phyloP scores from a whole-genome alignment of 1,284 basidiomycete species.

The Heterobasidion annosum region DNA sequence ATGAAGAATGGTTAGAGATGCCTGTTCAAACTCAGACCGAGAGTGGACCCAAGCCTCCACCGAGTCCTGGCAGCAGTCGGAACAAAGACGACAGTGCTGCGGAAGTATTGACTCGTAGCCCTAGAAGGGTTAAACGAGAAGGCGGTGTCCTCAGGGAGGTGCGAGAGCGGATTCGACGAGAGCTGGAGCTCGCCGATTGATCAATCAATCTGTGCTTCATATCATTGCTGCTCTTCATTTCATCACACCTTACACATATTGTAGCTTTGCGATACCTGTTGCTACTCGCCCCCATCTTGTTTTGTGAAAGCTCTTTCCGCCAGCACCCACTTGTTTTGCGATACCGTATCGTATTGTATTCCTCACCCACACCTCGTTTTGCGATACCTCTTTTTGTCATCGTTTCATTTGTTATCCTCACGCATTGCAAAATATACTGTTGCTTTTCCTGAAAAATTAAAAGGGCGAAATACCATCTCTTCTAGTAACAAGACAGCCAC shows the following conservation, averaged over 20 bases:
- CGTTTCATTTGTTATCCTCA: conserved; percentile 1
- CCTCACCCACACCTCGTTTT: conserved; percentile 7
- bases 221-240: conserved; percentile 3
- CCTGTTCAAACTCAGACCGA: conserved; percentile 33
- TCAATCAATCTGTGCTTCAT: conserved; percentile 1
- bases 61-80: conserved; percentile 17
- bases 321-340: neutral
- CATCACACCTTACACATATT: neutral
- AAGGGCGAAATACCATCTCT: too few relatives aligned
- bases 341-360: neutral
- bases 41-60: conserved; percentile 11
- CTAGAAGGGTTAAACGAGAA: conserved; percentile 57
- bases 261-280: neutral
- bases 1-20: conserved; percentile 80
- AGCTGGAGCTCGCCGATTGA: conserved; percentile 63
- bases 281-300: neutral
- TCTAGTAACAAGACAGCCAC: too few relatives aligned
- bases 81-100: conserved; percentile 30
- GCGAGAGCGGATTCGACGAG: conserved; percentile 66
- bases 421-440: too few relatives aligned
- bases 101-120: conserved; percentile 58
- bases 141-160: conserved; percentile 67
- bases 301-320: conserved; percentile 4
- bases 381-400: conserved; percentile 8
- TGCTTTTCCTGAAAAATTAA: too few relatives aligned